These are phyloP conservation scores for Chaetomium cochliodes DNA, from an alignment of 495 filamentous ascomycete genomes.

Conservation along the genomic window DNA sequence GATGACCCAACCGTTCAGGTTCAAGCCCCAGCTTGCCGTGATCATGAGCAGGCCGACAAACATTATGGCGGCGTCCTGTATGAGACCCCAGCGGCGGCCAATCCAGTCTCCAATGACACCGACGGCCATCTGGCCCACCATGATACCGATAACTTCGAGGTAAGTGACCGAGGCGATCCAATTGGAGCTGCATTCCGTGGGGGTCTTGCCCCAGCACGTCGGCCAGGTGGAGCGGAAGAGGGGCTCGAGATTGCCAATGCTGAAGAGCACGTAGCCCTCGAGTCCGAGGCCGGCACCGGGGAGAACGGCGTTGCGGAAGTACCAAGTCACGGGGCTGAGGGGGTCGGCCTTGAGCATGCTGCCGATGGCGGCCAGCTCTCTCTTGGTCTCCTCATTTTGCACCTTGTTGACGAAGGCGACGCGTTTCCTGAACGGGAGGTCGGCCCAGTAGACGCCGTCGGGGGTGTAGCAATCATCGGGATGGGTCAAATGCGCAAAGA, in stretches of 20 bases:
- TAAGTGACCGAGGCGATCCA: slow-evolving; percentile 81
- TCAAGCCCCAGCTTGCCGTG: slow-evolving; percentile 79
- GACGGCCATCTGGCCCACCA: slow-evolving; percentile 77
- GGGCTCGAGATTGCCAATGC: slow-evolving; percentile 82
- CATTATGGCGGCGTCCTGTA: slow-evolving; percentile 93
- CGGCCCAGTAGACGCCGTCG: slow-evolving; percentile 88
- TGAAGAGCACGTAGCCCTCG: slow-evolving; percentile 93
- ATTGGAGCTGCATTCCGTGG: slow-evolving; percentile 62
- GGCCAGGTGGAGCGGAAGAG: slow-evolving; percentile 69
- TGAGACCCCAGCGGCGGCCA: slow-evolving; percentile 86
- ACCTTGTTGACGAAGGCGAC: slow-evolving; percentile 68
- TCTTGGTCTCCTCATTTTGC: slow-evolving; percentile 61
- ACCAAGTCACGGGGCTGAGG: slow-evolving; percentile 73
- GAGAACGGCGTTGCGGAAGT: slow-evolving; percentile 82
- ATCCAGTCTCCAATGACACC: slow-evolving; percentile 65
- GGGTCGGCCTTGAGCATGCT: slow-evolving; percentile 78
- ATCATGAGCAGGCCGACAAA: slow-evolving; percentile 84
- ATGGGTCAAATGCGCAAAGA: slow-evolving; percentile 70
- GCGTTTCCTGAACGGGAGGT: slow-evolving; percentile 64
- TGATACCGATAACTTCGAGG: slow-evolving; percentile 85
- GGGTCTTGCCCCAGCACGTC: slow-evolving; percentile 63
- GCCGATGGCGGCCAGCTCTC: slow-evolving; percentile 66
- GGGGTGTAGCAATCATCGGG: slow-evolving; percentile 79
- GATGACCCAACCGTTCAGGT: slow-evolving; percentile 84
- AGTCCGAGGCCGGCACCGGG: slow-evolving; percentile 85